Evolutionary conservation across 23 red algal genomes (phyloP).

Genomic region (Gracilaria caudata): DNA sequence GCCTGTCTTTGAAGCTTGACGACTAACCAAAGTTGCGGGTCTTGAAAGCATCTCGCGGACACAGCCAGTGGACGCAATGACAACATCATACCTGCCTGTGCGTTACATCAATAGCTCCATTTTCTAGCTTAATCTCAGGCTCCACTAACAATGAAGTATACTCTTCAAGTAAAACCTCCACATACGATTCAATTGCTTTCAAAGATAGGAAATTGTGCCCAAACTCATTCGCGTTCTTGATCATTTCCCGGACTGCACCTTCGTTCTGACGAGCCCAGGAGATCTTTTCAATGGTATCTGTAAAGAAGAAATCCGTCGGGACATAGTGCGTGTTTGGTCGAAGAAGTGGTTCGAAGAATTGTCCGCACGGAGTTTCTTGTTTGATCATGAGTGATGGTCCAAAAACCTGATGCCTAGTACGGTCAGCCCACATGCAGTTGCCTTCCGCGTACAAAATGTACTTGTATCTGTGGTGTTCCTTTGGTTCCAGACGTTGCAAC

Average conservation of each 20-base stretch:
- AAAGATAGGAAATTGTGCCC: constrained; percentile 80
- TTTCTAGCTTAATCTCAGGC: constrained; percentile 73
- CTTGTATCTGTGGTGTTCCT: constrained; percentile 80
- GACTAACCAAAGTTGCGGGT: no score
- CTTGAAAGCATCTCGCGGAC: background rate
- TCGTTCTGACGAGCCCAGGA: constrained; percentile 69
- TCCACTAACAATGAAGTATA: constrained; percentile 79
- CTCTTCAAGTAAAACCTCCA: constrained; percentile 82
- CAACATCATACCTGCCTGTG: constrained; percentile 52
- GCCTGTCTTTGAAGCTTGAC: no score
- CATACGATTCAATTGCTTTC: constrained; percentile 73
- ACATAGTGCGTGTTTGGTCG: constrained; percentile 83
- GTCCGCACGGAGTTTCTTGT: constrained; percentile 96
- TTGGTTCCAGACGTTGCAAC: constrained; percentile 61
- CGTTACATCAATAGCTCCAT: constrained; percentile 78
- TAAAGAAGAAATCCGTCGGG: constrained; percentile 89
- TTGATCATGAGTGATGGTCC: constrained; percentile 86
- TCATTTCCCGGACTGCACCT: constrained; percentile 41
- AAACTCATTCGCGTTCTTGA: constrained; percentile 84
- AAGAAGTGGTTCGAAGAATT: constrained; percentile 95
- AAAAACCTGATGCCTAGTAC: constrained; percentile 84
- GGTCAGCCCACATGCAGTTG: constrained; percentile 98
- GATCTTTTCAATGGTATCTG: constrained; percentile 63
- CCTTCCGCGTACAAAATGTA: constrained; percentile 98
- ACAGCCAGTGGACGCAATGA: background rate